Conservation (phyloP, 1,139 yeast species). For the Blastobotrys serpentis region DNA sequence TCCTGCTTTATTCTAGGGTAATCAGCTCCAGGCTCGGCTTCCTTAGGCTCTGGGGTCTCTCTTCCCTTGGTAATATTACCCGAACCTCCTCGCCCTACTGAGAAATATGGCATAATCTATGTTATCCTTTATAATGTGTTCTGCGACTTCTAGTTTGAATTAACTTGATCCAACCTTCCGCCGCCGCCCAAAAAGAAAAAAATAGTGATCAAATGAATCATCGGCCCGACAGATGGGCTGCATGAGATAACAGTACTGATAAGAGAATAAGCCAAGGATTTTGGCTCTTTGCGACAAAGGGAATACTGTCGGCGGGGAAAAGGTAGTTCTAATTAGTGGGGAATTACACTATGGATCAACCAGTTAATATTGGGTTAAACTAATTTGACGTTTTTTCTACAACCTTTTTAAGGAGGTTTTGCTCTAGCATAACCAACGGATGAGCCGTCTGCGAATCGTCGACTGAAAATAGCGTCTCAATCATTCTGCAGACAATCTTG, state of each 20-base stretch:
- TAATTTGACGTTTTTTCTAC: background rate
- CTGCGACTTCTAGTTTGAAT: background rate
- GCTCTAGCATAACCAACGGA: slow-evolving; percentile 8
- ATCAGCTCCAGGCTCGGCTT: slow-evolving; percentile 48
- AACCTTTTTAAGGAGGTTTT: slow-evolving; percentile 4
- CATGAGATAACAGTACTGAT: slow-evolving; percentile 1
- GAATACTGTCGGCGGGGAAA: too few relatives aligned
- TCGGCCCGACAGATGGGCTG: slow-evolving; percentile 5
- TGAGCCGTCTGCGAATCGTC: background rate
- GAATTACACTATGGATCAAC: too few relatives aligned
- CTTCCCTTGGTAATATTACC: slow-evolving; percentile 60
- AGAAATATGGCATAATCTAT: slow-evolving; percentile 32
- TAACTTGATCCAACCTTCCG: background rate
- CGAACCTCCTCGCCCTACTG: slow-evolving; percentile 83
- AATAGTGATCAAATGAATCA: background rate
- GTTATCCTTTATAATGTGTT: too few relatives aligned
- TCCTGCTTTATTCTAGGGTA: slow-evolving; percentile 61
- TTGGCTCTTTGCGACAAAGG: too few relatives aligned
- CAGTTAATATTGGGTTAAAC: too few relatives aligned
- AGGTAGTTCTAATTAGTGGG: too few relatives aligned
- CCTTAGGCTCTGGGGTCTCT: slow-evolving; percentile 50
- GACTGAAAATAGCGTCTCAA: slow-evolving; percentile 11
- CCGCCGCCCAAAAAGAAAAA: background rate
- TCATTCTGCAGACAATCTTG: slow-evolving; percentile 12
- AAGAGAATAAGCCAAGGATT: slow-evolving; percentile 1